Evolutionary conservation across 192 early-diverging fungal genomes (phyloP).

Genomic region (Obelidium mucronatum): DNA sequence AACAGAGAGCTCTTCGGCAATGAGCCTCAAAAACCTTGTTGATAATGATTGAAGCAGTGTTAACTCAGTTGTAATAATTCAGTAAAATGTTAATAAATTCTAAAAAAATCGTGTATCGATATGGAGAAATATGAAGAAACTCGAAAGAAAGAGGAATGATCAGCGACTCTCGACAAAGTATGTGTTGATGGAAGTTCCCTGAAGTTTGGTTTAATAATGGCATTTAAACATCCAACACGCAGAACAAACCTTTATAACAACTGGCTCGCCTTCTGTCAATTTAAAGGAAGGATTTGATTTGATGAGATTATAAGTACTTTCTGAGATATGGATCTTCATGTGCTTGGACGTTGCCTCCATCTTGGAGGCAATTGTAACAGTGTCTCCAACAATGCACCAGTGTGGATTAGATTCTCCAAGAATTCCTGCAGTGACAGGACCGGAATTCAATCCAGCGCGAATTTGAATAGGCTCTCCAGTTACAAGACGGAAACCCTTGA

Average conservation of each 20-base stretch:
- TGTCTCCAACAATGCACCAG: constrained; percentile 56
- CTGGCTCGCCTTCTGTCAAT: constrained; percentile 1
- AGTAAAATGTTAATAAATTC: too few relatives aligned
- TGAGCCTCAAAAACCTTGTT: too few relatives aligned
- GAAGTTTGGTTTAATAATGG: too few relatives aligned
- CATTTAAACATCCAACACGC: neutral
- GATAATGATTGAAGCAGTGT: too few relatives aligned
- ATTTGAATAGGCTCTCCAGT: constrained; percentile 50
- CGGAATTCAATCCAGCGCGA: constrained; percentile 51
- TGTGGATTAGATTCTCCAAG: constrained; percentile 54
- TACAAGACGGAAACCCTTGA: constrained; percentile 42
- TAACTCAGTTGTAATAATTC: too few relatives aligned
- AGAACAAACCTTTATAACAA: constrained; percentile 11
- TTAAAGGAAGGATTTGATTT: neutral
- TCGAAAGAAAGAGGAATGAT: too few relatives aligned
- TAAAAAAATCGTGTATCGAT: too few relatives aligned
- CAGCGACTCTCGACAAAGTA: constrained; percentile 28
- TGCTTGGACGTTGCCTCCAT: constrained; percentile 55
- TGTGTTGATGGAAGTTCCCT: constrained; percentile 4
- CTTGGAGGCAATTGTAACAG: constrained; percentile 52
- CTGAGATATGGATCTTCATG: constrained; percentile 50
- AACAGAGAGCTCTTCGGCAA: too few relatives aligned
- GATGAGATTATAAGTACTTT: constrained; percentile 41
- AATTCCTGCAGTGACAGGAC: constrained; percentile 55
- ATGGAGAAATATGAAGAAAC: too few relatives aligned